Base-by-base conservation (phyloP, 2,329 filamentous ascomycete genomes). In the Penicillium sp. region DNA sequence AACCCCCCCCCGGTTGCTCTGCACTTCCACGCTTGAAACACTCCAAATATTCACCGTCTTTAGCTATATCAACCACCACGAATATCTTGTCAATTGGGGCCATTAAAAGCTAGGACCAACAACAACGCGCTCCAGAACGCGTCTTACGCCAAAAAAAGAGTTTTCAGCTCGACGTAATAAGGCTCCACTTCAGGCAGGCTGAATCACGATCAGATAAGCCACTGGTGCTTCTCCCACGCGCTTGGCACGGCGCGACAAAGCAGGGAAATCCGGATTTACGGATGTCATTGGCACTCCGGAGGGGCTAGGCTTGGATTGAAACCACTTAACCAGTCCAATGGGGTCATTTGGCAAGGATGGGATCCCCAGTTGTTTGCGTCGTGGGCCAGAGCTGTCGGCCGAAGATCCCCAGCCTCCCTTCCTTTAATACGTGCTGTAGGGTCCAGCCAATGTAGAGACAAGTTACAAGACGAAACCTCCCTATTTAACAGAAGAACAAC, bases 121-220 rank as follows among this genome's bases (percentile, higher is more conserved):
- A 50, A 61, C 44, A 64, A 63, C 57, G 22, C 63, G 63, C 40
- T 42, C 26, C 44, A 28, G 40, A 44, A 53, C 61, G 53, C 57
- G 53, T 53, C 35, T 24, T 28, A 10, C 28, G 22, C 33, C 51
- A 13, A 13, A 53, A 26, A 53, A 53, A 37, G 24, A 55, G 22
- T 59, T 53, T 53, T 54, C 58, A 56, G 50, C 57, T 57, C 57
- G 45, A 60, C 58, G 53, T 63, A 59, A 60, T 59, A 24, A 59
- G 49, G 47, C 22, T 56, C 59, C 54, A 54, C 58, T 53, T 40
- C 13, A 22, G 45, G 9, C 56, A 45, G 53, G 56, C 56, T 64
- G 57, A 58, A 60, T 62, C 60, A 69, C 60, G 65, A 69, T 69
- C 67, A 62, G 65, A 68, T 69, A 69, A 69, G 60, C 59, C 56